Base-by-base conservation (phyloP, 2,329 filamentous ascomycete species). In the Colletotrichum sp. region DNA sequence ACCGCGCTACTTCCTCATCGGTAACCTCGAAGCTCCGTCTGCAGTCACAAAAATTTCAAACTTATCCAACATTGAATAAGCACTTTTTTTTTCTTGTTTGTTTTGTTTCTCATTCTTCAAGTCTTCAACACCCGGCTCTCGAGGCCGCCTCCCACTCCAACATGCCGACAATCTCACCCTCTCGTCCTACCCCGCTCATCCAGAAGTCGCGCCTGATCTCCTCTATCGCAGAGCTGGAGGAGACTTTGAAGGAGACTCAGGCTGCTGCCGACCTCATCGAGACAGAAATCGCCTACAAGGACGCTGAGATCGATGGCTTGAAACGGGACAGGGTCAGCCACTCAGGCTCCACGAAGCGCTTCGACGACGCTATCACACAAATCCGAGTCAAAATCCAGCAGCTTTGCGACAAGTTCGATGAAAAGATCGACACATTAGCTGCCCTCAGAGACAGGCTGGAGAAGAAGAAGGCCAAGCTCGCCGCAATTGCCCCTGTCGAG, bases 261-360 rank as follows among this genome's bases (percentile, higher is more conserved):
- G 63, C 55, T 3, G 57, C 72, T 9, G 69, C 64, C 9, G 73
- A 76, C 24, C 16, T 52, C 12, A 34, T 64, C 13, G 73, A 76
- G 32, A 76, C 57, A 7, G 10, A 57, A 8, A 63, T 72, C 0
- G 63, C 73, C 10, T 76, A 76, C 73, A 76, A 76, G 18, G 63
- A 69, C 26, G 73, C 15, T 39, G 39, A 68, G n/a, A 64, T 76
- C 13, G 30, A 64, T 12, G 32, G 49, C 6, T 49, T 76, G 5
- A 76, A 57, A 52, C 63, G 21, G 8, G 39, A 72, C 5, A 55
- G 64, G 39, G 36, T 76, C 15, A 52, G 69, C 28, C 30, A 44
- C n/a, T 3, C 24, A 7, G 69, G 57, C 7, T 49, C 55, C 16
- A 52, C 57, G 2, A 28, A 18, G 6, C 30, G 24, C 39, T 68